Conservation (phyloP, 345 rosid genomes). For the Syzygium aqueum region DNA sequence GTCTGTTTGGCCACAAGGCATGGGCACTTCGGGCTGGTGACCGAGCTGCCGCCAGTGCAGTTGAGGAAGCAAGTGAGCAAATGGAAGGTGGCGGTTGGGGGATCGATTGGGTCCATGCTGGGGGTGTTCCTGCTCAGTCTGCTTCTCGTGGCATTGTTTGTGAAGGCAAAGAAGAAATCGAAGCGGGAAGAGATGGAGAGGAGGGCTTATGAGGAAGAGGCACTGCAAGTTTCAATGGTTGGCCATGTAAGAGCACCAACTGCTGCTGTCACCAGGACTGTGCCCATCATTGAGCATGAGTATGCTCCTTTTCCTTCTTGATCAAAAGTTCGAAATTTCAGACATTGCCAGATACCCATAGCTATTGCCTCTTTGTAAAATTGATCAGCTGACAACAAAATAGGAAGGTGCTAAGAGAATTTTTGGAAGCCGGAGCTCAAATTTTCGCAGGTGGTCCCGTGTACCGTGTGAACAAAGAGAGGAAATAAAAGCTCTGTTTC, state of each 20-base stretch:
- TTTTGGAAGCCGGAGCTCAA: neutral
- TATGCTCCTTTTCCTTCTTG: conserved; percentile 19
- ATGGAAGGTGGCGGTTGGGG: conserved; percentile 80
- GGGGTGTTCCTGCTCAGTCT: conserved; percentile 57
- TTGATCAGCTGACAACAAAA: neutral
- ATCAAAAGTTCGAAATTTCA: neutral
- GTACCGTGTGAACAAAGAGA: neutral
- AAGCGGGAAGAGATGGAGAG: conserved; percentile 77
- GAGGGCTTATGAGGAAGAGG: conserved; percentile 93
- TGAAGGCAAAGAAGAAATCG: conserved; percentile 66
- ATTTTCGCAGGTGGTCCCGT: neutral
- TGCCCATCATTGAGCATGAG: conserved; percentile 61
- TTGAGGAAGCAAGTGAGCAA: conserved; percentile 35
- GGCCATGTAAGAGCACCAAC: conserved; percentile 73
- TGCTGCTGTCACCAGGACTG: conserved; percentile 61
- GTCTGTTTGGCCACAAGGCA: conserved; percentile 52
- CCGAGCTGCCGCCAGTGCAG: conserved; percentile 20
- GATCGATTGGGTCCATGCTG: conserved; percentile 59
- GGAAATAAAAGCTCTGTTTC: neutral
- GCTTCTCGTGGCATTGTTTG: conserved; percentile 59
- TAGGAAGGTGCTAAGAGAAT: neutral
- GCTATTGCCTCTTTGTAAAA: neutral
- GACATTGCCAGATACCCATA: neutral
- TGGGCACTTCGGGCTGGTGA: conserved; percentile 81
- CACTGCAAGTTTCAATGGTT: conserved; percentile 84